These are phyloP conservation scores for Mangifera indica DNA, from an alignment of 345 rosid genomes.

Conservation along the genomic window DNA sequence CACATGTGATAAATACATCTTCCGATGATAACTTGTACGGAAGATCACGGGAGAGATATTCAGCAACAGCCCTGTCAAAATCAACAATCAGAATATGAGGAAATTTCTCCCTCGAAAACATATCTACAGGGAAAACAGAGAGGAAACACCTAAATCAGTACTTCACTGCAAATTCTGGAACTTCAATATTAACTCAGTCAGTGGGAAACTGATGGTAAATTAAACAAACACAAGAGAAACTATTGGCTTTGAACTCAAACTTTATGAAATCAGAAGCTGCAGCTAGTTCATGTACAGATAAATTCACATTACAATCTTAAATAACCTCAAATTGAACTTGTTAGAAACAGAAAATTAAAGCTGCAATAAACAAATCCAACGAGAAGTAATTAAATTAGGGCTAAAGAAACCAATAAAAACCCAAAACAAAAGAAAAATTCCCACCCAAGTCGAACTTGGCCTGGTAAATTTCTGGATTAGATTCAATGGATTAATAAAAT, in stretches of 20 bases:
- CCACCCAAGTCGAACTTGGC: neutral
- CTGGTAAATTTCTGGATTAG: neutral
- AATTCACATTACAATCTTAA: neutral
- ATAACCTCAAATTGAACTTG: neutral
- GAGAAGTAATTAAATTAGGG: neutral
- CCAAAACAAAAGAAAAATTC: neutral
- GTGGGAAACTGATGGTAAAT: neutral
- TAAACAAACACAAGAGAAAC: neutral
- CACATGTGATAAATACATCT: constrained; percentile 85
- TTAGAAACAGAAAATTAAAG: neutral
- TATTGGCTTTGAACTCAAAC: neutral
- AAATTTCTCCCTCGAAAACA: neutral
- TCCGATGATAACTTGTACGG: constrained; percentile 74
- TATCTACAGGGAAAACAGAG: neutral
- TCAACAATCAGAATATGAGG: neutral
- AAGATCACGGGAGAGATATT: constrained; percentile 73
- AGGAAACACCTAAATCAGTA: neutral
- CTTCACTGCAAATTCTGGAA: neutral
- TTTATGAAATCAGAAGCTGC: neutral
- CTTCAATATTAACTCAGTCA: neutral
- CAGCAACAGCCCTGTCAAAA: constrained; percentile 68
- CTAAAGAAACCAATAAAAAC: neutral
- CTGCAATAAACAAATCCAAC: neutral
- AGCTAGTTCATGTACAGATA: neutral
- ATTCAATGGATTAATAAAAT: neutral